Base-by-base conservation (phyloP, 352 stramenopile species). In the Lagenidium giganteum region DNA sequence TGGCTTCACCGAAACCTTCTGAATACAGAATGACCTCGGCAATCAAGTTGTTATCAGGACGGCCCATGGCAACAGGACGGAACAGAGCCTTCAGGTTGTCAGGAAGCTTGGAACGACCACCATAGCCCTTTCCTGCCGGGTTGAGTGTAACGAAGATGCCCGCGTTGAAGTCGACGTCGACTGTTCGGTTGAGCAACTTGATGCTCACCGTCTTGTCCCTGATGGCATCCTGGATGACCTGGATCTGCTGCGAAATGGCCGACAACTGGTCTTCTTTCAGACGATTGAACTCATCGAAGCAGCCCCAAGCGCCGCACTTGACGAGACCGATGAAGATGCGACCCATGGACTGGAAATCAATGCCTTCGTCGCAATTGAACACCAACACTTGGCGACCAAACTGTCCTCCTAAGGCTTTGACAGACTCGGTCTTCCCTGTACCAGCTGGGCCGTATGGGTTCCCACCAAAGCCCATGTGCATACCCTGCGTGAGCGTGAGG, bases 71-170 rank as follows among this genome's bases (percentile, higher is more conserved):
- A 9, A 98, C 81, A 11, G 92, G 88, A n/a, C 93, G 64, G 48
- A 98, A 98, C 3, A 98, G 67, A 6, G 89, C 87, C 32, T 98
- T 98, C 7, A 98, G 63, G 57, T 97, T 98, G 54, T 98, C 90
- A 0, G 93, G 93, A 0, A 98, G 65, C 42, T 96, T 93, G 24
- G 78, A 95, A 14, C 93, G 81, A 6, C 93, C 93, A 13, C 85
- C 93, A 43, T 98, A 98, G 18, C 88, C 91, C 60, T 97, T 97
- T 2, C 91, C 87, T 0, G 91, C 84, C 1, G 92, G 92, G 35
- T 98, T 98, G 29, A 98, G 64, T n/a, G 92, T 98, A 21, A 98
- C 91, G 42, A 98, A 98, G 52, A 98, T 98, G 18, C 93, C 93
- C 12, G 88, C 81, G 49, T 97, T 97, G 36, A 91, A 86, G 47